A percentile compares a stretch with the other conserved stretches of the same genome.
phyloP scores from a whole-genome alignment of 352 stramenopile genomes.

The Phytophthora podocarpi region DNA sequence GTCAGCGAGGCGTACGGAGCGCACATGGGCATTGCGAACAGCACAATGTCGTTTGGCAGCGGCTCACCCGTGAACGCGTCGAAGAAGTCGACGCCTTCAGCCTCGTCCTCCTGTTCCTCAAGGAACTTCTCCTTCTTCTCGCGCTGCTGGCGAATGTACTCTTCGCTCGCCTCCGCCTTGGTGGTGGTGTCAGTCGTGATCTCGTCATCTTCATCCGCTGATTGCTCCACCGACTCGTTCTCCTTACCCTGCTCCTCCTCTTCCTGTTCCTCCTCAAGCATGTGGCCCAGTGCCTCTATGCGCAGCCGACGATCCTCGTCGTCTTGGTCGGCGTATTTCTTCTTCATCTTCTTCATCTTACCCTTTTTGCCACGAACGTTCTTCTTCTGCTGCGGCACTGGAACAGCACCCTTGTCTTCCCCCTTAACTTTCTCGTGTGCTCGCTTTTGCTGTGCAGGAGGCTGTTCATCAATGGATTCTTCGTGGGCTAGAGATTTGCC shows the following conservation, averaged over 20 bases:
- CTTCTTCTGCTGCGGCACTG: constrained; percentile 28
- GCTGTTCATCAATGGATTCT: constrained; percentile 14
- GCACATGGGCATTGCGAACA: constrained; percentile 92
- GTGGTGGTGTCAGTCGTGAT: neutral
- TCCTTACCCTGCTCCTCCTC: constrained; percentile 27
- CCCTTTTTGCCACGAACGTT: constrained; percentile 92
- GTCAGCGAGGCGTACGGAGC: constrained; percentile 86
- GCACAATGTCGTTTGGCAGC: constrained; percentile 79
- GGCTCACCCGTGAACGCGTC: constrained; percentile 86
- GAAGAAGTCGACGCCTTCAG: constrained; percentile 80
- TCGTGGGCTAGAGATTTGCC: constrained; percentile 35
- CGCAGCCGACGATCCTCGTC: constrained; percentile 94
- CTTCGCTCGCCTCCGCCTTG: constrained; percentile 40
- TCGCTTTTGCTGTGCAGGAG: constrained; percentile 21
- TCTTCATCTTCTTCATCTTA: constrained; percentile 96
- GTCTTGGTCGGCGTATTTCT: constrained; percentile 97
- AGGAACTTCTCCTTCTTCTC: constrained; percentile 86
- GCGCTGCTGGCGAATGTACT: constrained; percentile 74
- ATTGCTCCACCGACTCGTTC: constrained; percentile 26
- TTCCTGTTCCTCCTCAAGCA: constrained; percentile 40
- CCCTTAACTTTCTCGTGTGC: constrained; percentile 45
- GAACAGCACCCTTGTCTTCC: constrained; percentile 37
- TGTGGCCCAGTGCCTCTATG: constrained; percentile 91
- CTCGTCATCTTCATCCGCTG: constrained; percentile 20
- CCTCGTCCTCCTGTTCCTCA: constrained; percentile 87